Percentiles rank a stretch among this genome's conserved stretches.
phyloP scores from a whole-genome alignment of 2,329 filamentous ascomycete species.

The Coleophoma cylindrospora region DNA sequence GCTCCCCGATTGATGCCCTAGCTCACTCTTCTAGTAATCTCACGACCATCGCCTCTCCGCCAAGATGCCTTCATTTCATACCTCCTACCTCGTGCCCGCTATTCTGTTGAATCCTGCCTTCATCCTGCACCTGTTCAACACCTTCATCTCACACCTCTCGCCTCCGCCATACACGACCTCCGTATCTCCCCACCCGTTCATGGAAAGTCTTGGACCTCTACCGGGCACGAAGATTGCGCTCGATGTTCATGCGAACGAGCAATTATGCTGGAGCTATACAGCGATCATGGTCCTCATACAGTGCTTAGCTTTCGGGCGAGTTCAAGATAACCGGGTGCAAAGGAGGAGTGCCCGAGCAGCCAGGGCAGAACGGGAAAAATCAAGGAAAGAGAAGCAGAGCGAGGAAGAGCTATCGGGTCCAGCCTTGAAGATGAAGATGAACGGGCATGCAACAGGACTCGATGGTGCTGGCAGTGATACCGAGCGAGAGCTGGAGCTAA shows the following conservation, averaged over 20 bases:
- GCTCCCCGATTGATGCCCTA: neutral
- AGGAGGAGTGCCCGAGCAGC: conserved; percentile 16
- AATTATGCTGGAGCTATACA: conserved; percentile 33
- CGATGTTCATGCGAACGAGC: conserved; percentile 30
- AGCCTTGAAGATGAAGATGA: too few relatives aligned
- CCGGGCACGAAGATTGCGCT: conserved; percentile 25
- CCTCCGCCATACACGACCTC: conserved; percentile 24
- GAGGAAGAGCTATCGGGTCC: neutral
- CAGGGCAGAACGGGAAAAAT: conserved; percentile 12
- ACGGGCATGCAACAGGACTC: too few relatives aligned
- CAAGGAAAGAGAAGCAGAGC: conserved; percentile 3
- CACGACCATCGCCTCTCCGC: neutral
- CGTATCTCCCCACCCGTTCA: conserved; percentile 20
- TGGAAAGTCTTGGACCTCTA: conserved; percentile 23
- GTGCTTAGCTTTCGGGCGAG: conserved; percentile 26
- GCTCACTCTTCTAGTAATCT: neutral
- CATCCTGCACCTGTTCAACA: conserved; percentile 33
- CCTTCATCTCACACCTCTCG: conserved; percentile 27
- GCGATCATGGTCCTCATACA: conserved; percentile 31
- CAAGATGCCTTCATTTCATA: conserved; percentile 21
- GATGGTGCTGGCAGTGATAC: too few relatives aligned
- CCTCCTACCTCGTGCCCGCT: conserved; percentile 27
- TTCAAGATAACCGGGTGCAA: conserved; percentile 19
- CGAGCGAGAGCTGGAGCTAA: too few relatives aligned
- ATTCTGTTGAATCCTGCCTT: conserved; percentile 33